Conservation (phyloP, 2,329 filamentous ascomycete species). For the Teratosphaeria destructans region DNA sequence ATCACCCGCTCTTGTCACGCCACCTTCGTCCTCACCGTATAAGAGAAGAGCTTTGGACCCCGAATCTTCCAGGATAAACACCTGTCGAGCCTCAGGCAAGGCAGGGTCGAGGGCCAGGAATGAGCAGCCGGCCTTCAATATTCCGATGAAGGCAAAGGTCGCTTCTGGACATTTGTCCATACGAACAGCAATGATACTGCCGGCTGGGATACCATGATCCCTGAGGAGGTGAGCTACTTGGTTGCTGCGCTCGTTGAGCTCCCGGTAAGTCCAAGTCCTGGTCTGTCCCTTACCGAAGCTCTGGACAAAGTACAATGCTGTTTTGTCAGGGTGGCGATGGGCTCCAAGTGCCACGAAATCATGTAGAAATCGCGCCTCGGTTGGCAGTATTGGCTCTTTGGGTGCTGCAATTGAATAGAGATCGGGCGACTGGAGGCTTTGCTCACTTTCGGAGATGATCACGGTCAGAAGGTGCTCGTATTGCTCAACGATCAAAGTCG, state of each 20-base stretch:
- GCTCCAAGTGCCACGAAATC: slow-evolving; percentile 65
- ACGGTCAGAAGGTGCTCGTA: slow-evolving; percentile 57
- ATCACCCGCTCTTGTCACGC: background rate
- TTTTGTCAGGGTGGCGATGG: slow-evolving; percentile 42
- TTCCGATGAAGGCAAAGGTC: slow-evolving; percentile 70
- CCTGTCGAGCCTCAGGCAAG: slow-evolving; percentile 61
- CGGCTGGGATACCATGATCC: slow-evolving; percentile 38
- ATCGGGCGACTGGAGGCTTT: background rate
- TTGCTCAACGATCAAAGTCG: slow-evolving; percentile 55
- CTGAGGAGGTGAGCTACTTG: slow-evolving; percentile 57
- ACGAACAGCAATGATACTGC: slow-evolving; percentile 61
- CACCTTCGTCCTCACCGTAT: slow-evolving; percentile 13
- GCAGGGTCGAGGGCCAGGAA: slow-evolving; percentile 72
- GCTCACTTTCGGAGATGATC: slow-evolving; percentile 25
- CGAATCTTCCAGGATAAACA: slow-evolving; percentile 70
- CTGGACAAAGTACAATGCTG: slow-evolving; percentile 60
- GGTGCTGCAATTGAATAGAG: slow-evolving; percentile 52
- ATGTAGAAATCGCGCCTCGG: slow-evolving; percentile 56
- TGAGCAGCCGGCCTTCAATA: slow-evolving; percentile 70
- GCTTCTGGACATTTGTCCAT: slow-evolving; percentile 81
- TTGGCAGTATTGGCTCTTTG: slow-evolving; percentile 45
- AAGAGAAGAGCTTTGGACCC: slow-evolving; percentile 41
- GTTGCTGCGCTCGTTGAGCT: slow-evolving; percentile 63
- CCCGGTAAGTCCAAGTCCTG: slow-evolving; percentile 57
- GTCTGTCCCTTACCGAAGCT: slow-evolving; percentile 38